Evolutionary conservation across 1,284 basidiomycete genomes (phyloP), one percentile per base, ranked within the genome.

Genomic region (Cystobasidiaceae sp.): DNA sequence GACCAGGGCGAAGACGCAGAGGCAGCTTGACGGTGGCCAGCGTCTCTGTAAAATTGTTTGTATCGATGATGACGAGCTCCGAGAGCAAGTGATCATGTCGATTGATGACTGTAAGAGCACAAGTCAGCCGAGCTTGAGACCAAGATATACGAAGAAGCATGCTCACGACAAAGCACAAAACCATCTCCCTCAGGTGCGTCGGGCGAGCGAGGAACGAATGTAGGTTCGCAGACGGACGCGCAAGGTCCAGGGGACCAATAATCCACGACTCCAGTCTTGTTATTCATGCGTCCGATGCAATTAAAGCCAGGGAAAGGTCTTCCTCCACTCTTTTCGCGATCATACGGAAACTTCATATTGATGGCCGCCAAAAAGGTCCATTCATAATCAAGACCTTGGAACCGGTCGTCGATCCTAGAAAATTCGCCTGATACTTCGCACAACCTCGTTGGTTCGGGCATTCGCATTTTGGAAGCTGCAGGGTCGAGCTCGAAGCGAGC

Each of bases 241-340:
- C 28, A 30, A 25, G 25, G 28, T 9, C 50, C 50, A 11, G 50
- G 50, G 11, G n/a, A 54, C 21, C 17, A 54, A 41, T 54, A 25
- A 15, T 54, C 28, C 39, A 30, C 50, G 9, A 11, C 28, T 25
- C 50, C 50, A 44, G 50, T 54, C 34, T 54, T 54, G 34, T 54
- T 54, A 25, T 54, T 54, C 34, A 54, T 44, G 9, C 50, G 8
- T 9, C 25, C 50, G 34, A 54, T 41, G 13, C 21, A 39, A 23
- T 54, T 54, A 25, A 54, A 54, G 25, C 50, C 50, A 11, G 50
- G 50, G 50, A 54, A 54, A 41, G 50, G 50, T 19, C 50, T 11
- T 17, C 28, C 17, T 13, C 21, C 9, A 21, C 28, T 44, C 21
- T 54, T 54, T 13, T 17, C 50, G 9, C 21, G 21, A 41, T 54